These are phyloP conservation scores for Nitzschia putrida DNA, from an alignment of 108 stramenopile species.

Conservation along the genomic window DNA sequence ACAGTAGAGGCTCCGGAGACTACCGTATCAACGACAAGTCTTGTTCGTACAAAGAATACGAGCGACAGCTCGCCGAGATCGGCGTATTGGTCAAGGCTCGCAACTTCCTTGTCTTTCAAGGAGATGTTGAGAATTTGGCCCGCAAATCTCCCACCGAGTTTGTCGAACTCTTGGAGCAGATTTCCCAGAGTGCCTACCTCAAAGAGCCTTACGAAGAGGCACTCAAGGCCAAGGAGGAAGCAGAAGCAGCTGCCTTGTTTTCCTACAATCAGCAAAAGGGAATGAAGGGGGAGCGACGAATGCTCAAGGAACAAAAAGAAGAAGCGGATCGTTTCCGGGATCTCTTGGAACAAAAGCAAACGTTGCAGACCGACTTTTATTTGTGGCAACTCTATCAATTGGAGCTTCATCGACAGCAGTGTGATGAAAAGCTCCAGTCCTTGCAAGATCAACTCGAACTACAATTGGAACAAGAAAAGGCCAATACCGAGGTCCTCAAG, in stretches of 20 bases:
- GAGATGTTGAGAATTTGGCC: slow-evolving; percentile 97
- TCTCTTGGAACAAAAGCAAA: slow-evolving; percentile 64
- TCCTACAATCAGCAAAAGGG: slow-evolving; percentile 91
- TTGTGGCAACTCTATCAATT: slow-evolving; percentile 94
- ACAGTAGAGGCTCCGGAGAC: slow-evolving; percentile 74
- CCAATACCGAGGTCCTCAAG: slow-evolving; percentile 61
- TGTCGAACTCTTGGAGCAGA: slow-evolving; percentile 92
- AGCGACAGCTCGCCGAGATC: slow-evolving; percentile 77
- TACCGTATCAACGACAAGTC: slow-evolving; percentile 84
- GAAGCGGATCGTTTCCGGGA: slow-evolving; percentile 88
- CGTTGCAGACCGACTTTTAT: slow-evolving; percentile 81
- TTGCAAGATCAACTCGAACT: slow-evolving; percentile 64
- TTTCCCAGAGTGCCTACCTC: slow-evolving; percentile 82
- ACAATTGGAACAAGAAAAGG: slow-evolving; percentile 53
- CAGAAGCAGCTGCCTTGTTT: slow-evolving; percentile 84
- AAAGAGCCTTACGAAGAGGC: slow-evolving; percentile 83
- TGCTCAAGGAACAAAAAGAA: slow-evolving; percentile 94
- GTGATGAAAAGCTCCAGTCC: slow-evolving; percentile 56
- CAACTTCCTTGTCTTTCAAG: slow-evolving; percentile 99
- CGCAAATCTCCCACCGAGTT: slow-evolving; percentile 91
- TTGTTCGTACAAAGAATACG: slow-evolving; percentile 86
- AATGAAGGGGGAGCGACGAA: slow-evolving; percentile 77
- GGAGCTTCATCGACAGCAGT: slow-evolving; percentile 76
- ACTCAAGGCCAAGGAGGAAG: slow-evolving; percentile 79
- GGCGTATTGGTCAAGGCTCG: slow-evolving; percentile 97